Evolutionary conservation across 495 filamentous ascomycete genomes (phyloP).

Genomic region (Filosporella fistucella): DNA sequence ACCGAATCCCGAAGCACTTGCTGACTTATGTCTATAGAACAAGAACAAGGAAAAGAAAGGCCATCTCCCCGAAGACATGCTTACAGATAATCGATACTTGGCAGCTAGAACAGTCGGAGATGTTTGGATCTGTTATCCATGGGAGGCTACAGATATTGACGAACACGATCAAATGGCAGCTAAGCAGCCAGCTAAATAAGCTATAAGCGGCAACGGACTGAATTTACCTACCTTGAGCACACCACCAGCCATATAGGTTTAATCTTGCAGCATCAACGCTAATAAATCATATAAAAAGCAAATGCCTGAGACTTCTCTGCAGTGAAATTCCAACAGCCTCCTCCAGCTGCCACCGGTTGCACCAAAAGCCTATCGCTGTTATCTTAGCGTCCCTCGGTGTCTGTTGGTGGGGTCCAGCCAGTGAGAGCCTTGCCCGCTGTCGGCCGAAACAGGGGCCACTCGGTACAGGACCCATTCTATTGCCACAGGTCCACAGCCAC

Average conservation of each 20-base stretch:
- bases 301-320: too few species aligned
- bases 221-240: too few species aligned
- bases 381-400: background rate
- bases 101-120: conserved; percentile 85
- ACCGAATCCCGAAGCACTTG: background rate
- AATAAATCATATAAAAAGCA: too few species aligned
- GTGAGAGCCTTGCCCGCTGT: too few species aligned
- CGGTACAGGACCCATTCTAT: too few species aligned
- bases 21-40: conserved; percentile 50
- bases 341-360: too few species aligned
- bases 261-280: too few species aligned
- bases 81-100: conserved; percentile 69
- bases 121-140: conserved; percentile 99
- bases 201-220: too few species aligned
- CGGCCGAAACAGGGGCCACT: too few species aligned
- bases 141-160: conserved; percentile 96
- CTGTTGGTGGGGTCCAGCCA: background rate
- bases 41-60: conserved; percentile 97
- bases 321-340: too few species aligned
- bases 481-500: too few species aligned
- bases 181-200: conserved; percentile 31
- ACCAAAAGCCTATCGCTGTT: background rate
- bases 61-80: conserved; percentile 72
- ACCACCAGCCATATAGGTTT: too few species aligned
- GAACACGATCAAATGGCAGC: conserved; percentile 76